Evolutionary conservation across 306 rosid genomes (phyloP).

Genomic region (Prunus dulcis): DNA sequence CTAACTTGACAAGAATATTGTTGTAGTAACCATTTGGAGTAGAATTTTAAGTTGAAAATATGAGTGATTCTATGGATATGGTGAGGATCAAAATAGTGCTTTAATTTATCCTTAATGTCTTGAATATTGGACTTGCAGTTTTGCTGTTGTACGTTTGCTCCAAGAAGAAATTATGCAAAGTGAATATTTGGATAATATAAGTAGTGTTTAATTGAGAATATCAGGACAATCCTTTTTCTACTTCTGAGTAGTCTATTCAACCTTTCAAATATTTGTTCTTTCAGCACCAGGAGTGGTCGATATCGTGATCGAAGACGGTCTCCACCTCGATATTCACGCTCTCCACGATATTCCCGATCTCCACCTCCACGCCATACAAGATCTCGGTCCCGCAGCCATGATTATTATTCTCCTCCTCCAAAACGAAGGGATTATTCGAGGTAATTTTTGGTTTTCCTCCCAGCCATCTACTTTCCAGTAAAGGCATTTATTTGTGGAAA

Average conservation of each 20-base stretch:
- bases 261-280: not conserved
- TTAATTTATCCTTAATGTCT: not conserved
- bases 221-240: not conserved
- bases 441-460: conserved; percentile 28
- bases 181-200: not conserved
- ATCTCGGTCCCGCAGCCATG: conserved; percentile 69
- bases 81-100: not conserved
- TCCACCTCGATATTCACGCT: conserved; percentile 74
- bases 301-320: conserved; percentile 71
- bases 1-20: not conserved
- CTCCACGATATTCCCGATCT: conserved; percentile 66
- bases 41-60: not conserved
- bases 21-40: not conserved
- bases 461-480: not conserved
- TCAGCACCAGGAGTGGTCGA: conserved; percentile 48
- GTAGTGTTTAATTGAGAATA: not conserved
- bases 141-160: not conserved
- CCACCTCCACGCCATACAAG: conserved; percentile 73
- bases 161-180: not conserved
- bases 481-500: not conserved
- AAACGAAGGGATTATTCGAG: conserved; percentile 74
- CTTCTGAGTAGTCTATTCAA: conserved; percentile 2
- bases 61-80: not conserved
- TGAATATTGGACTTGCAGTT: not conserved
- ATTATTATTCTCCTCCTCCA: conserved; percentile 66